Conservation (phyloP, 2,329 filamentous ascomycete species). For the Colletotrichum chlorophyti region DNA sequence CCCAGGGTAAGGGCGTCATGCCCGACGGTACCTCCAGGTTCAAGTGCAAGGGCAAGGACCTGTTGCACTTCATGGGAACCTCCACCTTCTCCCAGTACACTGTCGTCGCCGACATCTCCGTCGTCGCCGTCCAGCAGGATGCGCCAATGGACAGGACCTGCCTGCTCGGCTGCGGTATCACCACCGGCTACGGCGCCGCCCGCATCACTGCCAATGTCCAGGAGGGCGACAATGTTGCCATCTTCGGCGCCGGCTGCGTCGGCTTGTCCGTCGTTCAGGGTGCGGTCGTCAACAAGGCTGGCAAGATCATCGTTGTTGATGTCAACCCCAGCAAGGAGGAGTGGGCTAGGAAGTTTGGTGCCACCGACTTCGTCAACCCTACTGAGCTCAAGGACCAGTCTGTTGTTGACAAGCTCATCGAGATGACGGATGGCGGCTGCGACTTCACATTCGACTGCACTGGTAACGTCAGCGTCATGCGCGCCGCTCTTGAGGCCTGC, state of each 20-base stretch:
- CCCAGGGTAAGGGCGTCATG: slow-evolving; percentile 96
- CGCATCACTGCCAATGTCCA: slow-evolving; percentile 93
- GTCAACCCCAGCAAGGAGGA: slow-evolving; percentile 90
- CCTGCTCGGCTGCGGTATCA: slow-evolving; percentile 96
- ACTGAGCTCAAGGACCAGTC: slow-evolving; percentile 78
- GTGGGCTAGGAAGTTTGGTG: slow-evolving; percentile 94
- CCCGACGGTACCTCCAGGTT: slow-evolving; percentile 96
- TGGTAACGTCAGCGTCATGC: slow-evolving; percentile 95
- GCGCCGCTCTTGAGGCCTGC: slow-evolving; percentile 93
- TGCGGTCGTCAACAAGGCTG: slow-evolving; percentile 82
- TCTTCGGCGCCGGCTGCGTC: slow-evolving; percentile 96
- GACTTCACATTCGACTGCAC: slow-evolving; percentile 99
- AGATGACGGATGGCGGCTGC: slow-evolving; percentile 97
- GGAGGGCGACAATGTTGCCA: slow-evolving; percentile 84
- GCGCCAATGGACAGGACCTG: slow-evolving; percentile 97
- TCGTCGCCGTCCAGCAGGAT: slow-evolving; percentile 88
- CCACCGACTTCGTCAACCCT: slow-evolving; percentile 96
- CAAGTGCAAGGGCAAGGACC: slow-evolving; percentile 91
- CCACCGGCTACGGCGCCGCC: slow-evolving; percentile 95
- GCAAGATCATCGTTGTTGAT: slow-evolving; percentile 75
- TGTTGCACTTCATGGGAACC: slow-evolving; percentile 99
- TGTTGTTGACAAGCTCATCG: slow-evolving; percentile 90
- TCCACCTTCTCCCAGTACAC: slow-evolving; percentile 99
- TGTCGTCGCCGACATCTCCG: slow-evolving; percentile 97
- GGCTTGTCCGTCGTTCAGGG: slow-evolving; percentile 96